Evolutionary conservation across 768 basidiomycete genomes (phyloP), one percentile per base, ranked within the genome.

Genomic region (Pleurotus ostreatus): DNA sequence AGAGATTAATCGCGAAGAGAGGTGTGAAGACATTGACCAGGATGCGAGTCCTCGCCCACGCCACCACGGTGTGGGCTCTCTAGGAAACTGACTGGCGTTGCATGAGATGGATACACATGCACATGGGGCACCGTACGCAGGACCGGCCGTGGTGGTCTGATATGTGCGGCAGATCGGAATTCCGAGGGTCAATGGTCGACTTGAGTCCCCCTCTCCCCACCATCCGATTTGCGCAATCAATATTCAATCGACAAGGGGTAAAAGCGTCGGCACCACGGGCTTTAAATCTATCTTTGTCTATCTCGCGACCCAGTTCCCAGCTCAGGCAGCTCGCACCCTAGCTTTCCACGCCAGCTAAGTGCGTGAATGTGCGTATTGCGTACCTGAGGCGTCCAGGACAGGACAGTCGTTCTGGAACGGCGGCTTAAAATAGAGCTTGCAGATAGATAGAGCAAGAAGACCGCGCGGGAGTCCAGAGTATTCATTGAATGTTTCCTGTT

Each of bases 231-330:
- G 26, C 37, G 15, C 26, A 13, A n/a, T n/a, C 47, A 12, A 12
- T 16, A 12, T 11, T 4, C 22, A 22, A 22, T 47, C 22, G 23
- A 47, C 8, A 20, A 2, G 18, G 46, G 46, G 9, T 16, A 23
- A 47, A 18, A 20, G 4, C 5, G 20, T 47, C 23, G 26, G 26
- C 5, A 20, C 48, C 18, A 49, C 26, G 48, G 48, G 30, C 15
- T 49, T 49, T 20, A 49, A 49, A 49, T 49, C 48, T 49, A 49
- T 49, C 25, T 38, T 49, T 49, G 48, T 30, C 48, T 49, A 49
- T 38, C 48, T 49, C 1, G 23, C n/a, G n/a, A 2, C 43, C 16
- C 46, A 5, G 20, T 22, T n/a, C 12, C 11, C n/a, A 16, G 23
- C 46, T 13, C 46, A 20, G n/a, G 3, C n/a, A 22, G 20, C 43